Conservation (phyloP, 108 stramenopile species). For the Cyclotella cryptica region DNA sequence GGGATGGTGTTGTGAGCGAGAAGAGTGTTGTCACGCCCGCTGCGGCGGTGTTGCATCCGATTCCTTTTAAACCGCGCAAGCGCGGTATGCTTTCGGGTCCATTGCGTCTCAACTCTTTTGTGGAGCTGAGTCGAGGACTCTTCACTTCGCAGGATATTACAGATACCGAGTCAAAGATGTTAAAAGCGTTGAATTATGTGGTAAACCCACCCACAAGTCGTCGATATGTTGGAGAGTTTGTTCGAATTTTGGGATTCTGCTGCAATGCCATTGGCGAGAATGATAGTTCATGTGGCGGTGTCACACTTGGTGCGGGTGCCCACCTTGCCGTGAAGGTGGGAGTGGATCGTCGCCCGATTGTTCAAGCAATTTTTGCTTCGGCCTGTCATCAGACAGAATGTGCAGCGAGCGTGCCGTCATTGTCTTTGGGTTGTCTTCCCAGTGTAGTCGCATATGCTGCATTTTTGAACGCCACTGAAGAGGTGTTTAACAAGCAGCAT, state of each 20-base stretch:
- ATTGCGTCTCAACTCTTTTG: slow-evolving; percentile 48
- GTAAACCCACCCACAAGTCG: slow-evolving; percentile 67
- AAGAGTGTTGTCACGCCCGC: not conserved
- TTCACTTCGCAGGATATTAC: slow-evolving; percentile 61
- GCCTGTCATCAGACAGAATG: slow-evolving; percentile 43
- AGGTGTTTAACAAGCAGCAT: slow-evolving; percentile 36
- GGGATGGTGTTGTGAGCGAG: not conserved
- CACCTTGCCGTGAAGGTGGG: slow-evolving; percentile 16
- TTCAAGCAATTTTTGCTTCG: slow-evolving; percentile 20
- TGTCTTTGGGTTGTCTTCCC: slow-evolving; percentile 49
- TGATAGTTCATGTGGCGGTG: not conserved
- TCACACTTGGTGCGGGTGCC: not conserved
- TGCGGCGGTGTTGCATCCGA: slow-evolving; percentile 17
- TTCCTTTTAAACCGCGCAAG: slow-evolving; percentile 46
- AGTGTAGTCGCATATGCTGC: slow-evolving; percentile 69
- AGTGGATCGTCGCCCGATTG: slow-evolving; percentile 28
- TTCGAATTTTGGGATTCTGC: slow-evolving; percentile 33
- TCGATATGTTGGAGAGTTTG: slow-evolving; percentile 51
- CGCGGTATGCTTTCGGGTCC: slow-evolving; percentile 49
- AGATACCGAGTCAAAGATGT: slow-evolving; percentile 61
- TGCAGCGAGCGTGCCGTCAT: slow-evolving; percentile 33
- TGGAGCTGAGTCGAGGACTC: slow-evolving; percentile 65
- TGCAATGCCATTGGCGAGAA: not conserved
- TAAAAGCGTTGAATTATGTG: slow-evolving; percentile 60
- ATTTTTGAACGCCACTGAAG: slow-evolving; percentile 67